Percentiles rank a stretch among this genome's conserved stretches.
Conservation (phyloP, 225 moss, liverwort and hornwort genomes). For the Anthoceros angustus region DNA sequence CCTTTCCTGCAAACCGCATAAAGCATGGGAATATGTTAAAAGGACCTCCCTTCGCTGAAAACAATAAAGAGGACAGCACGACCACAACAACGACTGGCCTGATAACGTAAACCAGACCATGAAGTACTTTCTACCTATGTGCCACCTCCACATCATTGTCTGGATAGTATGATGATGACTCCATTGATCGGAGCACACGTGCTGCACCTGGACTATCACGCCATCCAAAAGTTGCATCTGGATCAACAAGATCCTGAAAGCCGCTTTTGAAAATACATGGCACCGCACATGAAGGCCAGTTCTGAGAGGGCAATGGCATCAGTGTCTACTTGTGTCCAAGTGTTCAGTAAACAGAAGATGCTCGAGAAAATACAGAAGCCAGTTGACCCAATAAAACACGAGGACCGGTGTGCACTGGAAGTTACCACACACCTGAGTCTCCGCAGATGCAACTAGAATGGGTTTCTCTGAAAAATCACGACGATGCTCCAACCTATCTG, state of each 20-base stretch:
- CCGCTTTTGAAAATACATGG: conserved; percentile 7
- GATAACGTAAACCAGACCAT: too few relatives aligned
- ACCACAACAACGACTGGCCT: background rate
- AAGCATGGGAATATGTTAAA: background rate
- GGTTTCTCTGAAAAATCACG: conserved; percentile 54
- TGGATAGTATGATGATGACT: conserved; percentile 33
- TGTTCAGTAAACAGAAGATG: background rate
- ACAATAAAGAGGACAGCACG: background rate
- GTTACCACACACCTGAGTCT: conserved; percentile 9
- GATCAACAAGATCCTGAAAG: background rate
- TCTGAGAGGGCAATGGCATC: background rate
- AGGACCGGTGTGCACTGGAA: too few relatives aligned
- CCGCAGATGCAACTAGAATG: conserved; percentile 24
- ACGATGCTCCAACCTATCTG: conserved; percentile 26
- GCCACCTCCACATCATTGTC: conserved; percentile 30
- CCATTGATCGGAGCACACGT: conserved; percentile 36
- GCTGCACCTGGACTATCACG: conserved; percentile 9
- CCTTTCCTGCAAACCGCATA: conserved; percentile 24
- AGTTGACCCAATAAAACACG: background rate
- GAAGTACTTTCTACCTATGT: conserved; percentile 15
- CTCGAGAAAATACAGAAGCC: background rate
- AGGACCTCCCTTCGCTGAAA: background rate
- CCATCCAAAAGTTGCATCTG: conserved; percentile 24
- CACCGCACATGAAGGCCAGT: conserved; percentile 9
- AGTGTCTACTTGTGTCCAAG: background rate